phyloP scores from a whole-genome alignment of 768 basidiomycete species.

The Trametes meyenii region DNA sequence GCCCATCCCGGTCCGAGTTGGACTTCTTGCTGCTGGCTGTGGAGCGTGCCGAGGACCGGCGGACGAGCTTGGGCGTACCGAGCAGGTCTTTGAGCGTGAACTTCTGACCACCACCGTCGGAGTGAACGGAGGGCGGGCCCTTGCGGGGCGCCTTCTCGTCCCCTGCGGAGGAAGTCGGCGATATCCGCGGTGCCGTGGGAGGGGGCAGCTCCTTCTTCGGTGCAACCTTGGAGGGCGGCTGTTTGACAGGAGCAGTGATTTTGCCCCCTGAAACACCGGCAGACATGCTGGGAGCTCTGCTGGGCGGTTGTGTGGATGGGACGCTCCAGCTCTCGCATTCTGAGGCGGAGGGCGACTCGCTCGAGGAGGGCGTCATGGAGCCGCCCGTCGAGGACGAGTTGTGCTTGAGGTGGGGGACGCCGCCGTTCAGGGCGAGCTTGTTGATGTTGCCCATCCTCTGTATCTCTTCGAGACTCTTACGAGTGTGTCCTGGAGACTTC shows the following conservation, averaged over 20 bases:
- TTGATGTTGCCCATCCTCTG: slow-evolving; percentile 20
- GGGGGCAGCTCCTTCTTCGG: slow-evolving; percentile 27
- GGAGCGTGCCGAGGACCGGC: slow-evolving; percentile 74
- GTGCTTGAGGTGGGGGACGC: slow-evolving; percentile 29
- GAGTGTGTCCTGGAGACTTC: slow-evolving; percentile 55
- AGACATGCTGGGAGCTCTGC: slow-evolving; percentile 52
- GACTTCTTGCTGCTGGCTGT: slow-evolving; percentile 65
- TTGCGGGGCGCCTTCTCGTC: slow-evolving; percentile 18
- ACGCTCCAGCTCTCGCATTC: slow-evolving; percentile 64
- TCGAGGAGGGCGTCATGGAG: slow-evolving; percentile 42
- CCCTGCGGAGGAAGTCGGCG: slow-evolving; percentile 28
- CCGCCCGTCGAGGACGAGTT: slow-evolving; percentile 41
- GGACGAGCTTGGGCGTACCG: slow-evolving; percentile 70
- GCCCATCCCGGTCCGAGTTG: slow-evolving; percentile 58
- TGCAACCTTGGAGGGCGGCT: slow-evolving; percentile 23
- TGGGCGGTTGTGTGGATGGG: slow-evolving; percentile 64
- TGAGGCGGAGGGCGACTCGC: slow-evolving; percentile 53
- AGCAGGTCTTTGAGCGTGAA: slow-evolving; percentile 83
- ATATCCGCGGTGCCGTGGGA: slow-evolving; percentile 31
- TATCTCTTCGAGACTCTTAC: slow-evolving; percentile 44
- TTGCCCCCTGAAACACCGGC: slow-evolving; percentile 45
- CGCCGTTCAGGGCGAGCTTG: slow-evolving; percentile 22
- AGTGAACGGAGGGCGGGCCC: slow-evolving; percentile 37
- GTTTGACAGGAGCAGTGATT: slow-evolving; percentile 25
- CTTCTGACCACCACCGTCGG: slow-evolving; percentile 63